Conservation (phyloP, 2,329 filamentous ascomycete genomes). For the Colletotrichum abscissum region DNA sequence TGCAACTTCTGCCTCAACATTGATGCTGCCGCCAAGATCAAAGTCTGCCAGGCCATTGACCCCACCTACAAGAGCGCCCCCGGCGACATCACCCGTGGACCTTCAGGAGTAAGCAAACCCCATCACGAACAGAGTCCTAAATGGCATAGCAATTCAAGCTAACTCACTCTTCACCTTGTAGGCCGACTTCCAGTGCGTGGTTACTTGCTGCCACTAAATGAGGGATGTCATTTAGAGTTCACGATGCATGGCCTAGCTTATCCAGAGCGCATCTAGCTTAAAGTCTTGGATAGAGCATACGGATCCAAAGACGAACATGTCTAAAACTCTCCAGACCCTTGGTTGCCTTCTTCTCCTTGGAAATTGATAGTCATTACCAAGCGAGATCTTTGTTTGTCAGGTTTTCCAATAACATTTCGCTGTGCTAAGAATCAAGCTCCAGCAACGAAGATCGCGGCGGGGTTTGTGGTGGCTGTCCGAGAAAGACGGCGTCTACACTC, state of each 20-base stretch:
- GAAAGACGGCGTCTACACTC: not conserved
- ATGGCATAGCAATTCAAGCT: not conserved
- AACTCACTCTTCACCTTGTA: not conserved
- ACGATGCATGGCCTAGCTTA: not conserved
- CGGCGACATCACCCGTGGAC: not conserved
- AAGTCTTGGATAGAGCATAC: not conserved
- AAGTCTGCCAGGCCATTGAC: conserved; percentile 11
- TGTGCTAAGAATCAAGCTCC: not conserved
- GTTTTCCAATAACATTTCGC: no score
- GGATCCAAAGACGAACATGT: not conserved
- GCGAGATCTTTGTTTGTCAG: not conserved
- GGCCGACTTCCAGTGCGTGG: conserved; percentile 16
- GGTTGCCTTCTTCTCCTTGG: not conserved
- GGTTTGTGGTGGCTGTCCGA: not conserved
- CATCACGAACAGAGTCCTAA: not conserved
- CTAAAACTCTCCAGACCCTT: not conserved
- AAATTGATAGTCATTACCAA: not conserved
- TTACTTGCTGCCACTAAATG: conserved; percentile 17
- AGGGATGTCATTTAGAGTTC: not conserved
- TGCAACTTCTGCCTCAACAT: conserved; percentile 19
- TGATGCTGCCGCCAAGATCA: not conserved
- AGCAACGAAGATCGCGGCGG: not conserved
- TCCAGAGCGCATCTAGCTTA: not conserved
- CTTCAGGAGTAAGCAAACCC: not conserved
- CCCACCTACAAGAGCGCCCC: conserved; percentile 8